Conservation (phyloP, 176 grass and related monocot species). For the Secale cereale region DNA sequence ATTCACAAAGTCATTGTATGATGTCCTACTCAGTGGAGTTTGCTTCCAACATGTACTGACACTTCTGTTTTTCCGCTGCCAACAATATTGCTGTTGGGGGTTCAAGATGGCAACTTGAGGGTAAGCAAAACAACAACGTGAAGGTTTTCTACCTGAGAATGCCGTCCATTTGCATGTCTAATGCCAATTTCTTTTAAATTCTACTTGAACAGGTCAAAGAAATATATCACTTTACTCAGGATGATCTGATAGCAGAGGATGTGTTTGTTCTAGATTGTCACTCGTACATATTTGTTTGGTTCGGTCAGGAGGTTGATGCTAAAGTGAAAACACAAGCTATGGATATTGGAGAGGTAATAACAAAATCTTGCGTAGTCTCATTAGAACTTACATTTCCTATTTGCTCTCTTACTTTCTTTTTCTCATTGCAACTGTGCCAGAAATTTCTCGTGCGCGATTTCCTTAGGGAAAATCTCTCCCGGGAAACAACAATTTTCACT, state of each 20-base stretch:
- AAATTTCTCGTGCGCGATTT: conserved; percentile 87
- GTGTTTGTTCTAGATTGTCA: conserved; percentile 80
- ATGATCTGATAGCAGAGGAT: conserved; percentile 95
- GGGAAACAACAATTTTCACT: conserved; percentile 68
- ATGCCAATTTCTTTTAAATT: not conserved
- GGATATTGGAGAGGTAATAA: conserved; percentile 77
- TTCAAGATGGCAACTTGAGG: conserved; percentile 59
- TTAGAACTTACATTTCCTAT: not conserved
- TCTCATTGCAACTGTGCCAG: conserved; percentile 34
- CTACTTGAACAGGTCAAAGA: conserved; percentile 64
- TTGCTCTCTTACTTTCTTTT: not conserved
- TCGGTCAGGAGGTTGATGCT: conserved; percentile 78
- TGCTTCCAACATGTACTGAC: conserved; percentile 26
- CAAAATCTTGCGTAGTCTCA: not conserved
- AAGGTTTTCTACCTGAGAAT: not conserved
- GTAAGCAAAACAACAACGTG: conserved; percentile 30
- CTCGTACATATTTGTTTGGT: conserved; percentile 79
- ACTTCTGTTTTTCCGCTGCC: not conserved
- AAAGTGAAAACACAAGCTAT: conserved; percentile 68
- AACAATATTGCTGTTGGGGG: not conserved
- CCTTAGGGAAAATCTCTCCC: conserved; percentile 83
- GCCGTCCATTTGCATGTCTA: conserved; percentile 2
- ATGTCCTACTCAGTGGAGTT: not conserved
- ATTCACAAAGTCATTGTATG: not conserved
- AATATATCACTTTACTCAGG: conserved; percentile 87